Conservation (phyloP, 176 grass and related monocot species). For the Bromus sterilis region DNA sequence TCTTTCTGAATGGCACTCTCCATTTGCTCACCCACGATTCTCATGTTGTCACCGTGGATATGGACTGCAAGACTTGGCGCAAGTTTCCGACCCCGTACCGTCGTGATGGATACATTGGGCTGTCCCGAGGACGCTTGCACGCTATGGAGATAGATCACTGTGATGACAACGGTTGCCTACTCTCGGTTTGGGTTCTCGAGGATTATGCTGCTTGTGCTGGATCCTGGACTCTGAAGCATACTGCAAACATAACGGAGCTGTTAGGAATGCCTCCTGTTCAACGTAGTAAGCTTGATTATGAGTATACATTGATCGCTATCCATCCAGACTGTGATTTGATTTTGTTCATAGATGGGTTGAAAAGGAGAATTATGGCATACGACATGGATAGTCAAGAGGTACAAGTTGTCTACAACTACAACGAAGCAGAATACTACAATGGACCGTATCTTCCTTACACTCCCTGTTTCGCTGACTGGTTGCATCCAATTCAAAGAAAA, state of each 20-base stretch:
- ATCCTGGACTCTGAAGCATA: background rate
- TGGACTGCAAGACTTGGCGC: background rate
- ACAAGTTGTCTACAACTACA: background rate
- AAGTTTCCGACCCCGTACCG: background rate
- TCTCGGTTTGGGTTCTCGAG: background rate
- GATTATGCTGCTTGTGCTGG: background rate
- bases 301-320: background rate
- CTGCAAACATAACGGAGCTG: background rate
- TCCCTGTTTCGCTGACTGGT: background rate
- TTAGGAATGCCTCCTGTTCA: too few relatives aligned
- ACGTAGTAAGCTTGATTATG: too few relatives aligned
- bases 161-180: background rate
- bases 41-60: background rate
- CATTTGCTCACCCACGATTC: background rate
- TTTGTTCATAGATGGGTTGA: background rate
- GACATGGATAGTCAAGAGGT: background rate
- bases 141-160: background rate
- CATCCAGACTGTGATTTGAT: background rate
- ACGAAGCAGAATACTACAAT: background rate
- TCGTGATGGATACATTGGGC: background rate
- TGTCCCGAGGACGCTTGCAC: background rate
- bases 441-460: background rate
- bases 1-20: background rate
- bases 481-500: too few relatives aligned
- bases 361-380: background rate